These are phyloP conservation scores for Annulohypoxylon maeteangense DNA, from an alignment of 495 filamentous ascomycete genomes.

Conservation along the genomic window DNA sequence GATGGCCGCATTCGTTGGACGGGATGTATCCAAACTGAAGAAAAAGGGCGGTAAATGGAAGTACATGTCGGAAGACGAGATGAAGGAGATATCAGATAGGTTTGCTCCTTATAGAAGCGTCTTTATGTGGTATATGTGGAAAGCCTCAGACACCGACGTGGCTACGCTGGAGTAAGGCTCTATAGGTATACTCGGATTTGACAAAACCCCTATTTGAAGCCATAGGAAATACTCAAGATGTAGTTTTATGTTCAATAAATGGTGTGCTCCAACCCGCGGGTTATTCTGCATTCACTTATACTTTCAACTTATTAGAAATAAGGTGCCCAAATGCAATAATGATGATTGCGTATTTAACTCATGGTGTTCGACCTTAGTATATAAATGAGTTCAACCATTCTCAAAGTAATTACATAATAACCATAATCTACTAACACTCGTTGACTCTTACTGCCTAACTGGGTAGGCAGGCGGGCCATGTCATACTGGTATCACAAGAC, in stretches of 20 bases:
- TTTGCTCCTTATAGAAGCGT: conserved; percentile 84
- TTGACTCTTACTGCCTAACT: no score
- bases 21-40: conserved; percentile 86
- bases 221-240: neutral
- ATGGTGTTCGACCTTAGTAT: no score
- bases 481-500: neutral
- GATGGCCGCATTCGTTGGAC: conserved; percentile 87
- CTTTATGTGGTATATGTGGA: conserved; percentile 74
- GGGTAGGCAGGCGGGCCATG: no score
- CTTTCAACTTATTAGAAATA: neutral
- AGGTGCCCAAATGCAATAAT: neutral
- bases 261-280: neutral
- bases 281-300: neutral
- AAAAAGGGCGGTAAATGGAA: conserved; percentile 92
- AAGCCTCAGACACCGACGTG: conserved; percentile 79
- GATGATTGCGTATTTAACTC: no score
- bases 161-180: conserved; percentile 65
- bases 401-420: no score
- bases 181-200: neutral
- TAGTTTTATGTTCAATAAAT: neutral
- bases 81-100: conserved; percentile 81
- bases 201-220: neutral
- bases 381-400: no score
- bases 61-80: conserved; percentile 94
- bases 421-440: no score